Base-by-base conservation (phyloP, 2,329 filamentous ascomycete genomes). In the Penicillium sp. region DNA sequence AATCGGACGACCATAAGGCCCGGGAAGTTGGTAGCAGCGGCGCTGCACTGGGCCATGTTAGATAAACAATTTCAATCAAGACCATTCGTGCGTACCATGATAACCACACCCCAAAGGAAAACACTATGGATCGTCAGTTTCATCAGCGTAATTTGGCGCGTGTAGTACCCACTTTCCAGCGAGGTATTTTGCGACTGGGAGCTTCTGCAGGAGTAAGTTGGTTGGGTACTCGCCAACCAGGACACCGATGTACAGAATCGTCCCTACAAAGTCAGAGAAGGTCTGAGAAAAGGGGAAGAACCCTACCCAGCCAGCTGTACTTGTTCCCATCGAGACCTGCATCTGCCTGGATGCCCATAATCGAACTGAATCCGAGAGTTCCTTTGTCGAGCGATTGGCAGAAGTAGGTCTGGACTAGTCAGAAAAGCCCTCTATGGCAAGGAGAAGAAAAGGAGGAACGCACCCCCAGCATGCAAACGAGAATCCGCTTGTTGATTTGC, bases 221-320 rank as follows among this genome's bases (percentile, higher is more conserved):
- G 82, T 82, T 0, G 84, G 81, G 65, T 83, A 85, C 19, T 82
- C 79, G 71, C 81, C 83, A 9, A 78, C 71, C 3, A 86, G 77
- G 69, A 85, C 84, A n/a, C 79, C 79, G 44, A 82, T 77, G 67
- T 82, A 82, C 56, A 84, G 82, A 29, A 83, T 77, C 41, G 77
- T 79, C 1, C 80, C 81, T 4, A 82, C 74, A 77, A 79, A 83
- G 38, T 77, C 66, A 84, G 38, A 13, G 3, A n/a, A 15, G 13
- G 1, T 13, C 46, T 35, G 53, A 26, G 13, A 7, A 21, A 6
- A 7, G 2, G 19, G 11, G 1, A 35, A n/a, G 7, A 60, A 41
- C 48, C 13, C 78, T 26, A 73, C 49, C 78, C 79, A 55, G 52
- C 52, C 52, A 55, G 41, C 46, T 55, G 13, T 8, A 70, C 63